phyloP scores from a whole-genome alignment of 345 rosid species.

The Lepidium africanum region DNA sequence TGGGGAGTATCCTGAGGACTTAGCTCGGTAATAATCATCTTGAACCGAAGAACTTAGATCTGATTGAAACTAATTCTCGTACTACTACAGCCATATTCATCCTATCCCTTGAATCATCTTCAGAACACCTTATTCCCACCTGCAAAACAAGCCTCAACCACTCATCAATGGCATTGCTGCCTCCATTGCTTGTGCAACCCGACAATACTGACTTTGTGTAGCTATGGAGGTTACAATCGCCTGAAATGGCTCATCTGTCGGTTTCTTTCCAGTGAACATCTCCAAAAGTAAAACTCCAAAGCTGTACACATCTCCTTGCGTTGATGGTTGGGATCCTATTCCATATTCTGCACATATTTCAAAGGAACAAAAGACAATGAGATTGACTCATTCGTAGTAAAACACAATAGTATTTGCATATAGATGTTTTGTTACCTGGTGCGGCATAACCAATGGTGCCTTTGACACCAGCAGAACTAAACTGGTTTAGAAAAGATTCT shows the following conservation, averaged over 20 bases:
- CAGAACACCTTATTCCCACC: conserved; percentile 27
- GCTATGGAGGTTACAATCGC: conserved; percentile 21
- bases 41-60: conserved; percentile 13
- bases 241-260: conserved; percentile 27
- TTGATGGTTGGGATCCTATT: conserved; percentile 31
- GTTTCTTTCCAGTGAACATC: conserved; percentile 35
- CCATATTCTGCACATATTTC: conserved; percentile 29
- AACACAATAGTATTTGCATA: not conserved
- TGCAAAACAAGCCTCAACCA: conserved; percentile 15
- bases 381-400: not conserved
- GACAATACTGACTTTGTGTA: conserved; percentile 14
- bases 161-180: not conserved
- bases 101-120: conserved; percentile 25
- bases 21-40: not conserved
- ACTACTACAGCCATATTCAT: conserved; percentile 4
- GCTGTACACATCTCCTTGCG: conserved; percentile 36
- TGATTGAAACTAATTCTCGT: conserved; percentile 11
- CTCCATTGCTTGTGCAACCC: not conserved
- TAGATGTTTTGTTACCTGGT: conserved; percentile 29
- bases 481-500: not conserved
- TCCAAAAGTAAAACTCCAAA: conserved; percentile 35
- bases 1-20: conserved; percentile 1
- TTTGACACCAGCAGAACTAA: conserved; percentile 33
- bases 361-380: not conserved
- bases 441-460: conserved; percentile 47